These are phyloP conservation scores for Melaleuca alternifolia DNA, from an alignment of 345 rosid species.

Conservation along the genomic window DNA sequence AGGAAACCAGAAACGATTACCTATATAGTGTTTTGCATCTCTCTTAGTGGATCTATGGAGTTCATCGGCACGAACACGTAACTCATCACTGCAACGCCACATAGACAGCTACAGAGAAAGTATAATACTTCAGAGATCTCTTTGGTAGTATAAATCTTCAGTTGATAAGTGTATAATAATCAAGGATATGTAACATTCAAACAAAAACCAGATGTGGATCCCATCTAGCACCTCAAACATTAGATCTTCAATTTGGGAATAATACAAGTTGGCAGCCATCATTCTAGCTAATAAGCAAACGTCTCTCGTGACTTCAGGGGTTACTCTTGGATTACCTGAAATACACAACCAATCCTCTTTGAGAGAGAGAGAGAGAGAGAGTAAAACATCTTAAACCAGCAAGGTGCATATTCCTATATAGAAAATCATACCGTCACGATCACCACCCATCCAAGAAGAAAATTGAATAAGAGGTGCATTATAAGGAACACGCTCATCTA, in stretches of 20 bases:
- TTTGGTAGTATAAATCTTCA: not conserved
- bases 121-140: not conserved
- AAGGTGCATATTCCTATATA: not conserved
- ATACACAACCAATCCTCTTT: not conserved
- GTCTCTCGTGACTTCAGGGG: conserved; percentile 99
- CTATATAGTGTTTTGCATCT: conserved; percentile 98
- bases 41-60: conserved; percentile 68
- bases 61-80: conserved; percentile 61
- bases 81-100: conserved; percentile 99
- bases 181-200: not conserved
- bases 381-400: not conserved
- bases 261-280: conserved; percentile 98
- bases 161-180: not conserved
- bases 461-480: conserved; percentile 98
- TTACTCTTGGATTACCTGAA: conserved; percentile 94
- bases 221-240: conserved; percentile 79
- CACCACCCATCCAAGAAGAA: conserved; percentile 99
- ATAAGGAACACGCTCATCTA: conserved; percentile 86
- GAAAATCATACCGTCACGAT: conserved; percentile 79
- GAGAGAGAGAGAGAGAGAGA: not conserved
- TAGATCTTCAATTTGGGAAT: conserved; percentile 83
- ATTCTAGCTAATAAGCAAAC: conserved; percentile 94
- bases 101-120: conserved; percentile 70
- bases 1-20: conserved; percentile 19
- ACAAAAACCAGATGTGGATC: not conserved